Evolutionary conservation across 176 grass and related monocot genomes (phyloP).

Genomic region (Carex cristatella): DNA sequence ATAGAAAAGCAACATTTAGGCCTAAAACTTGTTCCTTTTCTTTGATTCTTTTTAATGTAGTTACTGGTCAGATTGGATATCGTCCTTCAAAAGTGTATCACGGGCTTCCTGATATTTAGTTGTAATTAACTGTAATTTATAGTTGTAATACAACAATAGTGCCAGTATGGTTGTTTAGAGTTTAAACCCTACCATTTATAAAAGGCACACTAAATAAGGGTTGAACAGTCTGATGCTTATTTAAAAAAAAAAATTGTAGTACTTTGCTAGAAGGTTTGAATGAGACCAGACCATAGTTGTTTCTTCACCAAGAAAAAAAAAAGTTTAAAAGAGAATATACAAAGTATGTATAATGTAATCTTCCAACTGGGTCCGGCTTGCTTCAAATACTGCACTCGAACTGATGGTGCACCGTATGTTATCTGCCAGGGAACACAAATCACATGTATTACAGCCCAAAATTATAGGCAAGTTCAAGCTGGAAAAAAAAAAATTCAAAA

Average conservation of each 20-base stretch:
- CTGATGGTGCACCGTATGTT: conserved; percentile 88
- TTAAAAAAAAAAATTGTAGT: neutral
- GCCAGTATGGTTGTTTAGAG: neutral
- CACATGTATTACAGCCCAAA: conserved; percentile 11
- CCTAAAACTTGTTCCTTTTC: neutral
- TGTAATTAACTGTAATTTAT: neutral
- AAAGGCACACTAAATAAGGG: neutral
- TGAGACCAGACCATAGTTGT: neutral
- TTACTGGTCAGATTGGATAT: neutral
- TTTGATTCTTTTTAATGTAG: neutral
- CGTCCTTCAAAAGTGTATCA: neutral
- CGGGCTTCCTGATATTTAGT: neutral
- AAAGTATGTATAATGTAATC: conserved; percentile 43
- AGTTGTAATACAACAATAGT: neutral
- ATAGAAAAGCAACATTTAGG: neutral
- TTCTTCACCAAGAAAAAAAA: neutral
- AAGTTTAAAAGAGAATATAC: conserved; percentile 31
- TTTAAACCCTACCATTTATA: neutral
- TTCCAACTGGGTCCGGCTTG: conserved; percentile 44
- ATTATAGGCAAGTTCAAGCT: neutral
- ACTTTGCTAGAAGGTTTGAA: neutral
- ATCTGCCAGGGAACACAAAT: conserved; percentile 44
- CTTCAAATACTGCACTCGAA: conserved; percentile 51
- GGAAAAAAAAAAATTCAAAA: neutral
- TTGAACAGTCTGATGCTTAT: neutral